Base-by-base conservation (phyloP, 257 asterid species). In the Coffea eugenioides region DNA sequence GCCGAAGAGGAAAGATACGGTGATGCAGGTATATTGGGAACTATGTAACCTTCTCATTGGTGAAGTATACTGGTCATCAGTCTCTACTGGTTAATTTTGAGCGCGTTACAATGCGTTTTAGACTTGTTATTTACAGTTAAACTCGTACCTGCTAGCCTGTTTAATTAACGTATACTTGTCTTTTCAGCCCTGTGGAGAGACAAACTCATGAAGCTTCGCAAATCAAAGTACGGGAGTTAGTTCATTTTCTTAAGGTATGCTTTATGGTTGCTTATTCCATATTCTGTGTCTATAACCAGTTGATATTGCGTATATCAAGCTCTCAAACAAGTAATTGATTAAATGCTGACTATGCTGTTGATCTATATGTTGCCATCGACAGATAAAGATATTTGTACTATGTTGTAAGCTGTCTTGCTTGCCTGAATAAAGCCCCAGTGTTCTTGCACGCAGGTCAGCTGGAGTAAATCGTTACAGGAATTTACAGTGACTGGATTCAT, bases 1-100 rank as follows among this genome's bases (percentile, higher is more conserved):
- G 82, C 82, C 41, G 18, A 67, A 69, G 88, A 84, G 82, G 90
- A 87, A 79, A 80, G 88, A 77, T 84, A 82, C 51, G 66, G 66
- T 68, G 90, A 87, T 80, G 90, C 88, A 84, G 90, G 90, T 87
- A 82, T 73, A 54, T 11, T 41, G 61, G 71, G 31, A 65, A 56
- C 39, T 79, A 36, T n/a, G 48, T n/a, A 52, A 54, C 31, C 12
- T 11, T 73, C 31, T 69, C 36, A 67, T 75, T 8, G 8, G 14
- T 5, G 23, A 75, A 75, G 41, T 57, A 11, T 64, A 9, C 69
- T 64, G 36, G 69, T 64, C 69, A 64, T 2, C 69, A 25, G 3
- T 11, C n/a, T 64, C 39, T 64, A 23, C 27, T 25, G 8, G 16
- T 51, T 56, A 57, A 66, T 64, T 21, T 65, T 48, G 6, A 27